These are phyloP conservation scores for Calonectria leucothoes DNA, from an alignment of 2,329 filamentous ascomycete genomes.

Conservation along the genomic window DNA sequence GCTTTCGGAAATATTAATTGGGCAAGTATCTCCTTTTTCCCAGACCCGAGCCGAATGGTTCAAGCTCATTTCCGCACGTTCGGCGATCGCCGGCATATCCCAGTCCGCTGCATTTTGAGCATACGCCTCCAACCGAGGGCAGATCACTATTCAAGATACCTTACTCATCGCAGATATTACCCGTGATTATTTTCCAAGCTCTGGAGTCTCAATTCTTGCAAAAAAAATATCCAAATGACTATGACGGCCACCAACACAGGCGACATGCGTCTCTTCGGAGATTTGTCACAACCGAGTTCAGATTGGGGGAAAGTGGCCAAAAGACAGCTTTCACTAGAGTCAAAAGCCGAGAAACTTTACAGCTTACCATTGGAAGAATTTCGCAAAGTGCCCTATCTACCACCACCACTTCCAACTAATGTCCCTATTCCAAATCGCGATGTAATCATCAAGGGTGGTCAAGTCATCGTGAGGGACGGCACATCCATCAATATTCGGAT, in stretches of 20 bases:
- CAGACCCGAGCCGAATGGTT: not conserved
- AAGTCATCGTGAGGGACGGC: not conserved
- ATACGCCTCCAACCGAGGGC: not conserved
- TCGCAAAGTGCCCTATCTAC: slow-evolving; percentile 2
- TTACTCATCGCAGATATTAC: too few relatives aligned
- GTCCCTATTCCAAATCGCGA: not conserved
- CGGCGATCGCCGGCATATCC: not conserved
- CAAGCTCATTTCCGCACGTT: not conserved
- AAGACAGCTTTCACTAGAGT: not conserved
- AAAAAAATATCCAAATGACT: not conserved
- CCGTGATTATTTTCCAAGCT: too few relatives aligned
- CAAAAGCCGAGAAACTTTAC: not conserved
- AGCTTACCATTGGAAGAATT: slow-evolving; percentile 7
- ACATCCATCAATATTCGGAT: not conserved
- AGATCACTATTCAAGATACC: not conserved
- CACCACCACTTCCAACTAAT: not conserved
- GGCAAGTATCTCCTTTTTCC: not conserved
- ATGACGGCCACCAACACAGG: not conserved
- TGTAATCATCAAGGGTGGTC: not conserved
- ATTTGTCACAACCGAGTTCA: not conserved
- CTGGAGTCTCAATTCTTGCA: too few relatives aligned
- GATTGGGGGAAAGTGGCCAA: slow-evolving; percentile 1
- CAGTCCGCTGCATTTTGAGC: not conserved
- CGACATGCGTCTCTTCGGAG: not conserved
- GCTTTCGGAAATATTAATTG: not conserved